Evolutionary conservation across 371 early-diverging fungal genomes (phyloP).

Genomic region (Rhizopus arrhizus): DNA sequence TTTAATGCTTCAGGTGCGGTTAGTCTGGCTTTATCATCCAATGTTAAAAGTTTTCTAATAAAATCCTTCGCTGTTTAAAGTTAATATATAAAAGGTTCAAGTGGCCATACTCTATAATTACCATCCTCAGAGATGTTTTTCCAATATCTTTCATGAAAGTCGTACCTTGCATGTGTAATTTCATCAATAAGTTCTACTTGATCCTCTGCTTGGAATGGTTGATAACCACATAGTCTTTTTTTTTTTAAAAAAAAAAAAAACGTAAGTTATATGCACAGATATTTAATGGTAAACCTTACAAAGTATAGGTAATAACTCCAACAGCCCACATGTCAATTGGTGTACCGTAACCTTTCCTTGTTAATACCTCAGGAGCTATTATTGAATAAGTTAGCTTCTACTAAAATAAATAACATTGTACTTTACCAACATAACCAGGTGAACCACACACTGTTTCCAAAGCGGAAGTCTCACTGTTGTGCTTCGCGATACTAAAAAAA

Average conservation of each 20-base stretch:
- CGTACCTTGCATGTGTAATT: slow-evolving; percentile 66
- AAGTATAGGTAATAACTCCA: slow-evolving; percentile 72
- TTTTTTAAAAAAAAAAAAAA: background rate
- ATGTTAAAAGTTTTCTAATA: slow-evolving; percentile 71
- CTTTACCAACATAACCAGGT: slow-evolving; percentile 52
- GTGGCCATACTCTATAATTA: slow-evolving; percentile 11
- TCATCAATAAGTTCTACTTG: slow-evolving; percentile 59
- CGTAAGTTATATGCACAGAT: slow-evolving; percentile 9
- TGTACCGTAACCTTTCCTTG: slow-evolving; percentile 68
- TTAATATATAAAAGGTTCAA: slow-evolving; percentile 53
- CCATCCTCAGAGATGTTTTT: slow-evolving; percentile 70
- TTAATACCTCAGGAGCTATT: slow-evolving; percentile 84
- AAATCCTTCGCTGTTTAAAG: slow-evolving; percentile 78
- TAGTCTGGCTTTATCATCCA: slow-evolving; percentile 71
- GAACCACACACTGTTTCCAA: slow-evolving; percentile 64
- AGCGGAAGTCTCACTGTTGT: slow-evolving; percentile 45
- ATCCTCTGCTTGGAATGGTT: slow-evolving; percentile 72
- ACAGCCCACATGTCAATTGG: slow-evolving; percentile 86
- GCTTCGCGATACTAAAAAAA: slow-evolving; percentile 51
- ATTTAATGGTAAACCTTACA: slow-evolving; percentile 41
- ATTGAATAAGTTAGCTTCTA: background rate
- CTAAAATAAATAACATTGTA: background rate
- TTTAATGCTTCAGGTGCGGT: slow-evolving; percentile 80
- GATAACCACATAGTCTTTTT: slow-evolving; percentile 64
- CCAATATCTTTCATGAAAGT: slow-evolving; percentile 82